Base-by-base conservation (phyloP, 352 stramenopile genomes). In the Peronospora belbahrii region DNA sequence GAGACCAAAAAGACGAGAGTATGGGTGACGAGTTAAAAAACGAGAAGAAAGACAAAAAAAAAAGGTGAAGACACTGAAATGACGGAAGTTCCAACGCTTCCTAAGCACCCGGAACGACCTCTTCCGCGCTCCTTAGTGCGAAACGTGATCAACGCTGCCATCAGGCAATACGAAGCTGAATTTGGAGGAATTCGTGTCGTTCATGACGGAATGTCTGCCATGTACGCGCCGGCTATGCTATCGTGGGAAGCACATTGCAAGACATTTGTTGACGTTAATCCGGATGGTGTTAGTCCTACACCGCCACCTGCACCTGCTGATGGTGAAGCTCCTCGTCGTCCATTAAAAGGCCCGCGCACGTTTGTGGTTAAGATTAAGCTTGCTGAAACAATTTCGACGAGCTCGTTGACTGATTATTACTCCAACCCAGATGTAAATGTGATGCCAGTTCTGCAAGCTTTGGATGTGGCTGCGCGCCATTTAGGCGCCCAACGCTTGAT, bases 331-430 rank as follows among this genome's bases (percentile, higher is more conserved):
- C 39, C 59, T 46, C 52, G 55, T 19, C 70, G 76, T 14, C 56
- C 42, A 5, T 54, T 57, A 25, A 23, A 48, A 44, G 57, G 66
- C 0, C 69, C 76, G 13, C 62, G 55, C 10, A 83, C 70, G 0
- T 90, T 88, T 54, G 64, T 79, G 6, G 67, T 87, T 10, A 80
- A 74, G 18, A 70, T 88, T n/a, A 85, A 85, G 48, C 52, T 75
- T 2, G 74, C 74, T 2, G 72, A 86, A 48, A 65, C 66, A 4
- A 82, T 87, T 36, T 62, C 53, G 3, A 67, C 81, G 37, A 64
- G 40, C 10, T 61, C 67, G 0, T 23, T 85, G 4, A 57, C 49
- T 0, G 56, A 72, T 18, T 83, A 87, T 32, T 81, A 73, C 35
- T 38, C 56, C 0, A 71, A 84, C 17, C 69, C 74, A 4, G 66